Base-by-base conservation (phyloP, 2,329 filamentous ascomycete genomes). In the Karstenula rhodostoma region DNA sequence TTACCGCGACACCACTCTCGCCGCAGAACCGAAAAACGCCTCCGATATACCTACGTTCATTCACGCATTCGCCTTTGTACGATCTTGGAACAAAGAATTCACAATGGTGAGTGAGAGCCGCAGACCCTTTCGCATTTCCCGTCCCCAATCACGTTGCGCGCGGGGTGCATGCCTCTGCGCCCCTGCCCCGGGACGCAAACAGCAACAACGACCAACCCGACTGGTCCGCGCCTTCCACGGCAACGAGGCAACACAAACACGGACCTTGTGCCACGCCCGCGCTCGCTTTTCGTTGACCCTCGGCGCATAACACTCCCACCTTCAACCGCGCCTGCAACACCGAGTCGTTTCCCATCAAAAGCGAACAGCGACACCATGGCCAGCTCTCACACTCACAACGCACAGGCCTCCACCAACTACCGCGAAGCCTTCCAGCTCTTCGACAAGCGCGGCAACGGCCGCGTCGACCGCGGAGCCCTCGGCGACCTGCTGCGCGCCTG, bases 361-460 rank as follows among this genome's bases (percentile, higher is more conserved):
- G 37, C 19, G 53, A 57, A 65, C 66, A 64, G 56, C 66, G 71
- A 64, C 66, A 60, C 10, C 10, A 76, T 77, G 73, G 68, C 75
- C 75, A 76, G 76, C 72, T 40, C 49, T 2, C 51, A 35, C 15
- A 13, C 52, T 55, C 66, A 59, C 57, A 64, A 56, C 54, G 64
- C 64, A 25, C 86, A 89, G 87, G 86, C 87, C 78, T 88, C 87
- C 63, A 98, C 94, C 84, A 98, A 99, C 90, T 99, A 98, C 92
- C 98, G 98, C 86, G 95, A 99, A 90, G 95, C 95, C 72, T 99
- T 99, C 83, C 94, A 94, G 74, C 91, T 99, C 79, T 99, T 98
- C 86, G 95, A 99, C 87, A 98, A 97, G 89, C 94, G 95, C 80
- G 95, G 95, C 78, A 96, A 92, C 78, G 94, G 94, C 77, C 94